A percentile compares a stretch with the other conserved stretches of the same genome.
These are phyloP conservation scores for Penicillium frequentans DNA, from an alignment of 2,329 filamentous ascomycete genomes.

Conservation along the genomic window DNA sequence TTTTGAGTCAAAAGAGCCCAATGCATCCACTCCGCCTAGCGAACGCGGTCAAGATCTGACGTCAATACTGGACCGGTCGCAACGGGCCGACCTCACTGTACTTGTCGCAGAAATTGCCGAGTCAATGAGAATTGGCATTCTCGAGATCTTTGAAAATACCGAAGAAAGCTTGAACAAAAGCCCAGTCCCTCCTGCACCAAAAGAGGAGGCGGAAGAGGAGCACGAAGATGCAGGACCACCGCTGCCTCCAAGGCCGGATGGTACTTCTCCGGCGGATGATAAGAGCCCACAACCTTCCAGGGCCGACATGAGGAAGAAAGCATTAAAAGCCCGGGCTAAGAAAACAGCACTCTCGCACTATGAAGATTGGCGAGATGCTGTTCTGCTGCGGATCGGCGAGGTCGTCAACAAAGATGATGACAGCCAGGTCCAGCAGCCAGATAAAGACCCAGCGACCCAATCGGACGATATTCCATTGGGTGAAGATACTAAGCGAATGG, in stretches of 20 bases:
- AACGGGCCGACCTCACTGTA: constrained; percentile 44
- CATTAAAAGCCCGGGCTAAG: constrained; percentile 51
- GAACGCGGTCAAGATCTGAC: constrained; percentile 41
- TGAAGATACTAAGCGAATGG: constrained; percentile 26
- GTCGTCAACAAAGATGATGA: constrained; percentile 59
- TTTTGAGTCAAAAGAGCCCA: constrained; percentile 29
- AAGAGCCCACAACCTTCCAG: not conserved
- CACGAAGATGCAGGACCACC: constrained; percentile 12
- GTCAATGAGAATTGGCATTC: constrained; percentile 41
- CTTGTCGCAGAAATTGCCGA: constrained; percentile 41
- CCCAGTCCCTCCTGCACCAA: not conserved
- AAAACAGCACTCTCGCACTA: constrained; percentile 68
- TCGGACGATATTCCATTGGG: constrained; percentile 23
- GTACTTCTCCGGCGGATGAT: not conserved
- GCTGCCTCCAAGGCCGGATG: constrained; percentile 11
- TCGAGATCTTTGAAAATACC: constrained; percentile 38
- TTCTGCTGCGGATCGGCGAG: constrained; percentile 70
- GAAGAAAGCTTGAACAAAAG: constrained; percentile 2
- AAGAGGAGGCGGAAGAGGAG: constrained; percentile 33
- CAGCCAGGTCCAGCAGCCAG: constrained; percentile 31
- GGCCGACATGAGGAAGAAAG: constrained; percentile 10
- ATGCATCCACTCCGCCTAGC: constrained; percentile 18
- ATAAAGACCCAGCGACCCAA: constrained; percentile 18
- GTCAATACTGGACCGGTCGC: constrained; percentile 41
- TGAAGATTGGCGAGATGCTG: constrained; percentile 73